phyloP scores from a whole-genome alignment of 2,329 filamentous ascomycete genomes.

The Colletotrichum sp. region DNA sequence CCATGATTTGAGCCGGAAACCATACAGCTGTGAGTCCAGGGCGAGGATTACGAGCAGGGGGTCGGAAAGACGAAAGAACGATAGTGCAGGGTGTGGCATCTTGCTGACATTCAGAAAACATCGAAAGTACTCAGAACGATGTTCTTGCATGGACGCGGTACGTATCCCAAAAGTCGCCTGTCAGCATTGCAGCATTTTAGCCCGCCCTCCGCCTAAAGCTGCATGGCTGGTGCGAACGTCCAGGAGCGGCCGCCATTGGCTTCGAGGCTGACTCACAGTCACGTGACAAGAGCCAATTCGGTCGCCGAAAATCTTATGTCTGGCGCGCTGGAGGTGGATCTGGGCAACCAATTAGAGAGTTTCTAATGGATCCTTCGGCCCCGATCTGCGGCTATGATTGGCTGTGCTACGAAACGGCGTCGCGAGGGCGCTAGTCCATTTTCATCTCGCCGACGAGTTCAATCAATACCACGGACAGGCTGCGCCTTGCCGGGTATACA shows the following conservation, averaged over 20 bases:
- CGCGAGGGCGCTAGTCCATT: slow-evolving; percentile 35
- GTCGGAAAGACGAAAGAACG: not conserved
- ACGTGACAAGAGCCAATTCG: slow-evolving; percentile 23
- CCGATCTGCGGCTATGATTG: slow-evolving; percentile 28
- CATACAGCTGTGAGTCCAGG: not conserved
- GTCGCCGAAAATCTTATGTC: slow-evolving; percentile 39
- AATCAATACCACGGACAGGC: slow-evolving; percentile 20
- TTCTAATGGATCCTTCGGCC: not conserved
- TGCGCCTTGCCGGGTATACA: slow-evolving; percentile 22
- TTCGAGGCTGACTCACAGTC: slow-evolving; percentile 22
- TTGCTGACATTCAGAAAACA: not conserved
- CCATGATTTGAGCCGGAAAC: not conserved
- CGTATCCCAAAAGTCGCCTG: not conserved
- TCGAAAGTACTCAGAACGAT: not conserved
- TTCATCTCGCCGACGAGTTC: slow-evolving; percentile 46
- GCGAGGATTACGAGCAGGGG: not conserved
- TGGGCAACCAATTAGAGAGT: slow-evolving; percentile 29
- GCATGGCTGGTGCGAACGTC: not conserved
- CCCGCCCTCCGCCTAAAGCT: not conserved
- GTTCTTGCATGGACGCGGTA: not conserved
- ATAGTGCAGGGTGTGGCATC: not conserved
- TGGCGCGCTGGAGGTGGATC: slow-evolving; percentile 31
- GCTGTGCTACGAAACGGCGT: slow-evolving; percentile 1
- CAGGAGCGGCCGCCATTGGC: slow-evolving; percentile 14
- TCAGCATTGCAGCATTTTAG: not conserved